Conservation (phyloP, 2,329 filamentous ascomycete genomes). For the Fusarium solani-melongenae region DNA sequence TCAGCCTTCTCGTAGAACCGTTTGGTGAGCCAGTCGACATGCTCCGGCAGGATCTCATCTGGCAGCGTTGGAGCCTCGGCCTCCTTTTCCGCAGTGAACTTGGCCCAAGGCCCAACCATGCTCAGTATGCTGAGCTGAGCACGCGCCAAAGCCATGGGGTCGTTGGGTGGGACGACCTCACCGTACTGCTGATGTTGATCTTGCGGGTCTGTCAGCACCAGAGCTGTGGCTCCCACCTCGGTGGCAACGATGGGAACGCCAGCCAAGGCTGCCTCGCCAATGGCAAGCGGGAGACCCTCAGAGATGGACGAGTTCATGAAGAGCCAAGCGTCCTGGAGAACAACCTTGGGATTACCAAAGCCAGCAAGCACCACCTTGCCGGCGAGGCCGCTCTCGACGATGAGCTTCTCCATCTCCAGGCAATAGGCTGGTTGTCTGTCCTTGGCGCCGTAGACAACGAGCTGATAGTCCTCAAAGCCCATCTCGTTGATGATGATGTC, state of each 20-base stretch:
- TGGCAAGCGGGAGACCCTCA: constrained; percentile 31
- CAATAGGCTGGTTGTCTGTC: constrained; percentile 31
- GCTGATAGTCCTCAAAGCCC: constrained; percentile 30
- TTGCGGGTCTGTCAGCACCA: constrained; percentile 29
- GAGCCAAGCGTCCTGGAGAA: constrained; percentile 34
- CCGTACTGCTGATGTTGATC: constrained; percentile 33
- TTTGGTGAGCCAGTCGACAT: constrained; percentile 25
- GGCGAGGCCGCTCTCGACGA: constrained; percentile 15
- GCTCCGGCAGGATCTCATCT: constrained; percentile 23
- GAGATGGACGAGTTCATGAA: constrained; percentile 39
- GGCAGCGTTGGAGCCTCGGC: constrained; percentile 5
- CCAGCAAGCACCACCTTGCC: constrained; percentile 29
- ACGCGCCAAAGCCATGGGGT: constrained; percentile 29
- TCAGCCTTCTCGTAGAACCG: constrained; percentile 25
- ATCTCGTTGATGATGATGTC: constrained; percentile 34
- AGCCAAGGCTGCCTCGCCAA: constrained; percentile 31
- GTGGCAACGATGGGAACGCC: constrained; percentile 35
- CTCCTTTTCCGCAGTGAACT: constrained; percentile 22
- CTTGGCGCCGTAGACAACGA: constrained; percentile 33
- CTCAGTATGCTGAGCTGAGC: constrained; percentile 30
- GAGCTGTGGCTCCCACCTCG: constrained; percentile 30
- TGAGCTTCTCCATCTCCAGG: constrained; percentile 36
- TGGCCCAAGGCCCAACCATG: constrained; percentile 33
- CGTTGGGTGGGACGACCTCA: constrained; percentile 33
- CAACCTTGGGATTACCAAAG: constrained; percentile 32